A percentile compares a stretch with the other conserved stretches of the same genome.
Evolutionary conservation across 768 basidiomycete genomes (phyloP).

Genomic region (Coprinellus micaceus): DNA sequence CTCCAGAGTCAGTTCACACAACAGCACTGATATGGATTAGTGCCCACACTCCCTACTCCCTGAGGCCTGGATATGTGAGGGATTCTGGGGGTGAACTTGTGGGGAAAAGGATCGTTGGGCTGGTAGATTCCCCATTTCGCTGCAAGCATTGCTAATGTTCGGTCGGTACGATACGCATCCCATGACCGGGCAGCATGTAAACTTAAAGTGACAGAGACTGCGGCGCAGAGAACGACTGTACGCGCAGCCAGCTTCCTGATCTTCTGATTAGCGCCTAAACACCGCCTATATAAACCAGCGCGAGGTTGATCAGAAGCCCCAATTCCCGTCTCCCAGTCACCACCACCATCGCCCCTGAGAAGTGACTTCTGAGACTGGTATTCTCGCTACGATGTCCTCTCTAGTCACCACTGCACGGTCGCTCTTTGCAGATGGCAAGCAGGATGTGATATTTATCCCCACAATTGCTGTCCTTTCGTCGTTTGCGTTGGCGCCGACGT

Average conservation of each 20-base stretch:
- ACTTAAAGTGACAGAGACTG: neutral
- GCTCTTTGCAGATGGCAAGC: neutral
- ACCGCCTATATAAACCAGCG: neutral
- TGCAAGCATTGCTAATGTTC: too few species aligned
- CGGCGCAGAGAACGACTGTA: neutral
- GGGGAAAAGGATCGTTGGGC: too few species aligned
- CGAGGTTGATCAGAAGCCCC: neutral
- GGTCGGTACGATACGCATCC: too few species aligned
- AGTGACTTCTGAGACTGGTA: neutral
- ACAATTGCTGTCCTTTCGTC: neutral
- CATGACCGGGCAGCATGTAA: too few species aligned
- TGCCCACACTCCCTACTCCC: too few species aligned
- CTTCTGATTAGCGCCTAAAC: neutral
- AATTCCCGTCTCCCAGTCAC: neutral
- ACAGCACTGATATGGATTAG: too few species aligned
- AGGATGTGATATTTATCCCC: neutral
- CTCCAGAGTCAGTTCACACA: neutral
- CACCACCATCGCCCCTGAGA: neutral
- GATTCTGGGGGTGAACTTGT: too few species aligned
- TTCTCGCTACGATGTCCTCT: neutral
- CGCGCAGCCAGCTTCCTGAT: neutral
- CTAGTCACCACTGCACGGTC: constrained; percentile 2
- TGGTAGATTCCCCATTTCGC: too few species aligned
- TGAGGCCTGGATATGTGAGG: too few species aligned
- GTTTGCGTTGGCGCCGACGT: constrained; percentile 5